These are phyloP conservation scores for Phyllosticta citriasiana DNA, from an alignment of 2,329 filamentous ascomycete species.

Conservation along the genomic window DNA sequence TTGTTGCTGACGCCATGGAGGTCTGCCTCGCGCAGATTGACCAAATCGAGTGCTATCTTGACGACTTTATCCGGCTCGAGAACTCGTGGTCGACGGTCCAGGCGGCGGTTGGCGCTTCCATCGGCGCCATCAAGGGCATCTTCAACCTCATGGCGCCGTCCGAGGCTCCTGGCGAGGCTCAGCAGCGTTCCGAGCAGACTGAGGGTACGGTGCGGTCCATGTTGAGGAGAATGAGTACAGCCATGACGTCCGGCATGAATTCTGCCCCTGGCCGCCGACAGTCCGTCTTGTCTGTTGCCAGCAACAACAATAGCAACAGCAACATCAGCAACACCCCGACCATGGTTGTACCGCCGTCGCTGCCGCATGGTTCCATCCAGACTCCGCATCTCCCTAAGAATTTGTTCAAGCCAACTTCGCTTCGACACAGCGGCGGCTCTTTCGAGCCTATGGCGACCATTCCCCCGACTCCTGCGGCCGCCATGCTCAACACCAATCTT, in stretches of 20 bases:
- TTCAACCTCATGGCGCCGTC: slow-evolving; percentile 33
- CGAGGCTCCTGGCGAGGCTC: slow-evolving; percentile 14
- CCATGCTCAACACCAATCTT: slow-evolving; percentile 7
- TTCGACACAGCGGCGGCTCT: slow-evolving; percentile 6
- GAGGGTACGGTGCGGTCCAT: slow-evolving; percentile 9
- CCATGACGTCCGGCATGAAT: slow-evolving; percentile 8
- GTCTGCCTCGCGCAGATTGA: slow-evolving; percentile 33
- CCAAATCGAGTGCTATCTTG: slow-evolving; percentile 28
- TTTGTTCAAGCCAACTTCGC: neutral
- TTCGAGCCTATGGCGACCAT: slow-evolving; percentile 9
- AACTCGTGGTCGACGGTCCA: slow-evolving; percentile 35
- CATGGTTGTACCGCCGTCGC: neutral
- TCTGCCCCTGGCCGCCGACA: slow-evolving; percentile 3
- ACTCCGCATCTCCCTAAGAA: neutral
- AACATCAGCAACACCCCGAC: neutral
- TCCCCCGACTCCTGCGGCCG: slow-evolving; percentile 6
- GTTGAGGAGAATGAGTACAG: slow-evolving; percentile 10
- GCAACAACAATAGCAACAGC: neutral
- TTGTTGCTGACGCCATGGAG: slow-evolving; percentile 36
- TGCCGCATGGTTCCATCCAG: slow-evolving; percentile 2
- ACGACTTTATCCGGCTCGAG: slow-evolving; percentile 38
- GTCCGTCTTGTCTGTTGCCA: slow-evolving; percentile 3
- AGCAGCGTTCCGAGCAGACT: slow-evolving; percentile 6
- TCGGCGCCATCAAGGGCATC: slow-evolving; percentile 34
- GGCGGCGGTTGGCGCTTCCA: slow-evolving; percentile 29